Evolutionary conservation across 371 early-diverging fungal genomes (phyloP), one percentile per base, ranked within the genome.

Genomic region (Saksenaea vasiformis): DNA sequence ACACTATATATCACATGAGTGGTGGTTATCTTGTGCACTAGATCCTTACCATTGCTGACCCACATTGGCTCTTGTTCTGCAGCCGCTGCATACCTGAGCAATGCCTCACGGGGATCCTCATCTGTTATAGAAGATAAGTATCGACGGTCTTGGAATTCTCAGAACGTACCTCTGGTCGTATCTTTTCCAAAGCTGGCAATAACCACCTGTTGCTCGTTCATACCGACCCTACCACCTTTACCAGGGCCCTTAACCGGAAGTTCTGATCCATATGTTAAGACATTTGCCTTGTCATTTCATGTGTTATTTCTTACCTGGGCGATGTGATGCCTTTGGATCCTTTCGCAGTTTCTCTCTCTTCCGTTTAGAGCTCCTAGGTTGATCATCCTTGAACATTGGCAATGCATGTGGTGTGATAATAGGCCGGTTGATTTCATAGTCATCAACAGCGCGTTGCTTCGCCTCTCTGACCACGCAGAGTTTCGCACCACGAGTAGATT

Each of bases 41-140:
- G 17, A 13, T 39, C 35, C 64, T 73, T 77, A 85, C 85, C 77
- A 61, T 79, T 93, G 7, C 89, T 86, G 60, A 96, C 87, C 90
- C 94, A 96, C 75, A 87, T 86, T 1, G 96, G 96, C 56, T 95
- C 89, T 19, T 83, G 82, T 71, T 91, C 91, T 0, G 97, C 95
- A 1, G 78, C 81, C 15, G 89, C 84, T 1, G 98, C 97, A 76
- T 95, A 93, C 67, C 87, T 93, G 26, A 98, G 78, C 66, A 98
- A 85, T 10, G 96, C 98, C 61, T 92, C 98, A 43, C 98, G 85
- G 15, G 98, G 98, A 81, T 98, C 98, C 58, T 95, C 96, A 66
- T 92, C 92, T 72, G 81, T 14, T 41, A 10, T 44, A n/a, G 27
- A 35, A 60, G 10, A 43, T 22, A 38, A 55, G 44, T 56, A 54